A percentile compares a stretch with the other conserved stretches of the same genome.
Conservation (phyloP, 768 basidiomycete genomes). For the Erythrobasidium yunnanense region DNA sequence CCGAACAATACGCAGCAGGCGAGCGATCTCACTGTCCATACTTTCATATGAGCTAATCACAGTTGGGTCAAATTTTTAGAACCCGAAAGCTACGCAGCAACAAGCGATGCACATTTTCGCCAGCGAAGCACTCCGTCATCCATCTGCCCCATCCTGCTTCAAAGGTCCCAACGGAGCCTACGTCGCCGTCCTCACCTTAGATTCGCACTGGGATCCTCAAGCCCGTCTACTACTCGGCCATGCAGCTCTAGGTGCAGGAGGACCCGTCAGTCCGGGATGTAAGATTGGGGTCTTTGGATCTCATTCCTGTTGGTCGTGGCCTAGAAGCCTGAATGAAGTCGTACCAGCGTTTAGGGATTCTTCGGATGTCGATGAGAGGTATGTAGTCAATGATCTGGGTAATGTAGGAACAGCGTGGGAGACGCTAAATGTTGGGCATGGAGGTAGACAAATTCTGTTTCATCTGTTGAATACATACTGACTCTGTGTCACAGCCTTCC, state of each 20-base stretch:
- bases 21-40: background rate
- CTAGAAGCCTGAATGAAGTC: constrained; percentile 13
- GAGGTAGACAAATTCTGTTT: background rate
- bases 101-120: constrained; percentile 24
- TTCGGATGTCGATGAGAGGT: constrained; percentile 14
- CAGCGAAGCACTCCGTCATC: constrained; percentile 7
- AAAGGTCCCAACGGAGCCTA: constrained; percentile 13
- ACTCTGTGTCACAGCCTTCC: background rate
- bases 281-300: constrained; percentile 26
- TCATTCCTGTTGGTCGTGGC: constrained; percentile 26
- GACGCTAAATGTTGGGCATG: constrained; percentile 20
- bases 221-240: constrained; percentile 12
- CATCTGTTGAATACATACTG: background rate
- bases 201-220: constrained; percentile 20
- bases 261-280: constrained; percentile 7
- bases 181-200: constrained; percentile 18
- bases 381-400: constrained; percentile 24
- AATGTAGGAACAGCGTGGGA: constrained; percentile 13
- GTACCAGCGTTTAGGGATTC: constrained; percentile 21
- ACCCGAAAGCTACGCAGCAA: background rate
- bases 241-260: constrained; percentile 22
- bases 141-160: constrained; percentile 19
- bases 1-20: constrained; percentile 23
- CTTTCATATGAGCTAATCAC: background rate
- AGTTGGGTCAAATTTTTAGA: background rate